These are phyloP conservation scores for Chlorella sp. DNA, from an alignment of 139 green algal genomes.

Conservation along the genomic window DNA sequence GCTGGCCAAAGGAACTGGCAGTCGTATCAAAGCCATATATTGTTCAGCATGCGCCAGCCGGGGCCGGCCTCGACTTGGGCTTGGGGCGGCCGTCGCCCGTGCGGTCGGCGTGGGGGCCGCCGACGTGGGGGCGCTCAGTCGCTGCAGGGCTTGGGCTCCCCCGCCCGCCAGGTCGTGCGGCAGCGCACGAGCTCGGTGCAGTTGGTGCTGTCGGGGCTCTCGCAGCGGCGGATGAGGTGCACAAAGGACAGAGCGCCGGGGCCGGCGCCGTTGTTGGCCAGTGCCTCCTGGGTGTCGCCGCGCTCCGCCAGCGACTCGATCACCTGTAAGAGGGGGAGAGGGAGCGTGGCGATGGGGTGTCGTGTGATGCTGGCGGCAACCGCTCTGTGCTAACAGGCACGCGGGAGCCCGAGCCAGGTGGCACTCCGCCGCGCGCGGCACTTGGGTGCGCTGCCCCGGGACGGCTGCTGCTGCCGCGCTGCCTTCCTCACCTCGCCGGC, in stretches of 20 bases:
- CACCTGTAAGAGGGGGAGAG: not conserved
- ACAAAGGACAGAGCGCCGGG: slow-evolving; percentile 28
- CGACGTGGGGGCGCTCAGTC: no score
- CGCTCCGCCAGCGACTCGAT: slow-evolving; percentile 16
- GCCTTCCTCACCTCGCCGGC: slow-evolving; percentile 63
- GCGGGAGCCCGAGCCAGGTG: no score
- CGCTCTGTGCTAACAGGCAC: no score
- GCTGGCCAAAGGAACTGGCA: no score
- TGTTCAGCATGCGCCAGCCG: no score
- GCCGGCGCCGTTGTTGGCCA: slow-evolving; percentile 21
- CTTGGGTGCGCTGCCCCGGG: not conserved
- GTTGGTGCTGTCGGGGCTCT: slow-evolving; percentile 37
- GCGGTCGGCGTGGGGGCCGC: no score
- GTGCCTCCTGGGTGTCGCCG: not conserved
- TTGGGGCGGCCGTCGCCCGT: no score
- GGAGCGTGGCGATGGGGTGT: slow-evolving; percentile 21
- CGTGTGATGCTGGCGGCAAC: slow-evolving; percentile 21
- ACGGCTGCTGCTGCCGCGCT: not conserved
- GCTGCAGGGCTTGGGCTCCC: slow-evolving; percentile 3
- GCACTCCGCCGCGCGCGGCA: no score
- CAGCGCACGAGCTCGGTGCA: slow-evolving; percentile 74
- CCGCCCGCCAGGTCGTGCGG: slow-evolving; percentile 65
- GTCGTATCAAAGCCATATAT: no score
- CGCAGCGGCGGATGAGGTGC: slow-evolving; percentile 61
- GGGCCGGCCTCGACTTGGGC: no score